Base-by-base conservation (phyloP, 306 rosid genomes). In the Arachis hypogaea region DNA sequence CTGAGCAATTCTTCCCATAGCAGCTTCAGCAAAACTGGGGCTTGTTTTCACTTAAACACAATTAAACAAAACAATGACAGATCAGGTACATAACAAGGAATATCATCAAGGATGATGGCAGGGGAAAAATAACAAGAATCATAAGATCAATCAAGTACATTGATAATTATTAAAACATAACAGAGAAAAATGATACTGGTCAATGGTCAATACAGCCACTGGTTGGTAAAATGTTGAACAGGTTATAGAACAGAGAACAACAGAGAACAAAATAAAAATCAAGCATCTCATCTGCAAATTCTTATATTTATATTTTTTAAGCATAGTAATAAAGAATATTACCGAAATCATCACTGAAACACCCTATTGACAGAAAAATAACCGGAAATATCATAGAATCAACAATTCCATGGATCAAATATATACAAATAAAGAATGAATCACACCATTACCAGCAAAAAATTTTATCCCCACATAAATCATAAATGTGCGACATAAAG, bases 1-100 rank as follows among this genome's bases (percentile, higher is more conserved):
- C 63, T 92, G 97, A 11, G 99, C 97, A 72, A 94, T 94, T 84
- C 99, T 92, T 81, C 97, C 99, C 88, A 92, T 47, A 2, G 96
- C 95, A 78, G 97, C 99, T 68, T 94, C 99, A 63, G 96, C 11
- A 74, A 94, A 81, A 76, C 99, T 94, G 7, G 99, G 99, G 74
- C 92, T 82, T 50, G 99, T 94, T 83, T 82, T 91, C 86, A 94
- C 97, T 91, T 62, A 77, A 76, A 63, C 65, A 50, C 14, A 70
- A 65, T 11, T 7, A n/a, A 74, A 72, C 44, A 45, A 49, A 40
- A 71, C 59, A 16, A 71, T 11, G 3, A 75, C 12, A 75, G 67
- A 75, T 77, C 55, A 86, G 66, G 51, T 59, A 60, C 68, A 57
- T 22, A 16, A 38, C 30, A 14, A 14, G 8, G 18, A 71, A 46